phyloP scores from a whole-genome alignment of 2,329 filamentous ascomycete genomes.

The Alternaria infectoria region DNA sequence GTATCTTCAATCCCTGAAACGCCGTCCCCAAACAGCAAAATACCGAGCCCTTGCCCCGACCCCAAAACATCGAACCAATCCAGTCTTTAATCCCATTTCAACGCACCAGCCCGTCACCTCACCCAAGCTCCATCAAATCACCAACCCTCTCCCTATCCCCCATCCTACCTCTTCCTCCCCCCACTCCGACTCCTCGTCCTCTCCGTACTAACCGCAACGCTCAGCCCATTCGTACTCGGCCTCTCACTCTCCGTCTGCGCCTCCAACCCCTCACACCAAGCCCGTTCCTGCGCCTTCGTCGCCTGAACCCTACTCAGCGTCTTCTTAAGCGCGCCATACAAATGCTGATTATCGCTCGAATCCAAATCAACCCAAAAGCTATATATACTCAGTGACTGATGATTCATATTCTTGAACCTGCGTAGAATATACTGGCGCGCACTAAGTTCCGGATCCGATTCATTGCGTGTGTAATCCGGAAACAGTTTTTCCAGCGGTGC shows the following conservation, averaged over 20 bases:
- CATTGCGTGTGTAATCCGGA: slow-evolving; percentile 30
- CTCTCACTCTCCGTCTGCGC: not conserved
- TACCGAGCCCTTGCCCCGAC: not conserved
- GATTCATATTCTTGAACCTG: slow-evolving; percentile 42
- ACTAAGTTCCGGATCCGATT: slow-evolving; percentile 31
- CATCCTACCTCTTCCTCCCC: not conserved
- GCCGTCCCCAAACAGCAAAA: not conserved
- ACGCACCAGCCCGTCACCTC: not conserved
- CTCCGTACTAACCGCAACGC: not conserved
- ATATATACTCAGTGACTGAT: slow-evolving; percentile 36
- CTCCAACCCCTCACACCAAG: slow-evolving; percentile 18
- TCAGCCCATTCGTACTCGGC: not conserved
- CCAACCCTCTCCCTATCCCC: too few relatives aligned
- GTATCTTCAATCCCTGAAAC: not conserved
- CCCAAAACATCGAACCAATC: too few relatives aligned
- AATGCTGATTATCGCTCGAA: slow-evolving; percentile 42
- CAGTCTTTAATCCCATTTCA: not conserved
- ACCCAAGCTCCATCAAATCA: not conserved
- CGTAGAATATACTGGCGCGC: slow-evolving; percentile 41
- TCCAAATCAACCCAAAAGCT: slow-evolving; percentile 48
- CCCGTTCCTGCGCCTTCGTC: slow-evolving; percentile 35
- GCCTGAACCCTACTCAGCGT: slow-evolving; percentile 42
- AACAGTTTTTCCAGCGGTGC: slow-evolving; percentile 40
- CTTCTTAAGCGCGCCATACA: slow-evolving; percentile 45
- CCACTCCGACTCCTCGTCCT: not conserved